Base-by-base conservation (phyloP, 2,329 filamentous ascomycete genomes). In the Ophiostoma piceae region DNA sequence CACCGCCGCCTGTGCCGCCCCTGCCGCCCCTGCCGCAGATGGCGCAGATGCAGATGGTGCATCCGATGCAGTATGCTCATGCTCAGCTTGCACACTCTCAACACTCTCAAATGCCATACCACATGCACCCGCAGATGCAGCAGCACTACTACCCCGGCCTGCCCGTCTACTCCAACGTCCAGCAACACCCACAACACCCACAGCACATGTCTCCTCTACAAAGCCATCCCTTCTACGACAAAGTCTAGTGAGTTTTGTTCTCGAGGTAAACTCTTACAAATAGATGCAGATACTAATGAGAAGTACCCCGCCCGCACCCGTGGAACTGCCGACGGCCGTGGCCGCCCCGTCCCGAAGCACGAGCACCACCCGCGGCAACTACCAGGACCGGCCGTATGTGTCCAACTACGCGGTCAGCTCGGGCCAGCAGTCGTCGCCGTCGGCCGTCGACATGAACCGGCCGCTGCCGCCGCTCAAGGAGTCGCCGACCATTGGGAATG, bases 321-420 rank as follows among this genome's bases (percentile, higher is more conserved):
- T 77, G 0, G 81, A 82, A 71, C 73, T 82, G 1, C 78, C 80
- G 3, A 72, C 75, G 1, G 77, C 76, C 8, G 62, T 65, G 35
- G 26, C 67, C 16, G 37, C 29, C 4, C 32, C 51, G 35, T 37
- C 67, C 7, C 14, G 57, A 6, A 62, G 57, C 22, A 7, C 57
- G 8, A 62, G 57, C 57, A 16, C 22, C 11, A 14, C 57, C 26
- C 57, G 26, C 26, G 6, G 14, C 57, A 29, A 32, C 57, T 26
- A 32, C n/a, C 26, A 47, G 16, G 43, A 47, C 43, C 6, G 14
- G 14, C 11, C 26, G 22, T 19, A 62, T 35, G 57, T 62, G 11
- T 62, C 57, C 57, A 62, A 62, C 26, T 62, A 62, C 11, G 32
- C 26, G 14, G 57, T 62, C 26, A 62, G 16, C 57, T 62, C 57